A percentile compares a stretch with the other conserved stretches of the same genome.
phyloP scores from a whole-genome alignment of 306 rosid genomes.

The Luffa aegyptiaca region DNA sequence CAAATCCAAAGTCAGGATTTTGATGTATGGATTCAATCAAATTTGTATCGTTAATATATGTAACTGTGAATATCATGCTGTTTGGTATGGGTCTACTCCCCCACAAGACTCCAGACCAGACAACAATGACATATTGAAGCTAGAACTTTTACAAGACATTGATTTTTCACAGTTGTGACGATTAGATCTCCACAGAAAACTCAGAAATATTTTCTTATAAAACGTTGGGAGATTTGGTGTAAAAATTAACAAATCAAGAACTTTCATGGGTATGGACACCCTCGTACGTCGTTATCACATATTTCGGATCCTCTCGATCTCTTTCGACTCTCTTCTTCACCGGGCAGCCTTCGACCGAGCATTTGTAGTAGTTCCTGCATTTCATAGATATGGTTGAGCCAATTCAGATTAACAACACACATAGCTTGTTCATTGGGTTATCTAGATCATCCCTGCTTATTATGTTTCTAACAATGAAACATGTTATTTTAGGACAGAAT shows the following conservation, averaged over 20 bases:
- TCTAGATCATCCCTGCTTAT: neutral
- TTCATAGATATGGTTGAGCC: neutral
- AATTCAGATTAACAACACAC: neutral
- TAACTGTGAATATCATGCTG: neutral
- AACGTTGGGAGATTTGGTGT: neutral
- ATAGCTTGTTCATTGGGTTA: neutral
- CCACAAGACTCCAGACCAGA: neutral
- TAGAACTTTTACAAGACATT: neutral
- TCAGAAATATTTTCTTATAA: neutral
- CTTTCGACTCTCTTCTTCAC: constrained; percentile 95
- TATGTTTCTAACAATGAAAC: neutral
- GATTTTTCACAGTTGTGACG: neutral
- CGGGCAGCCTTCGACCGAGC: constrained; percentile 69
- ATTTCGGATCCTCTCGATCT: constrained; percentile 61
- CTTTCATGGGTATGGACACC: constrained; percentile 66
- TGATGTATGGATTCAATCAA: neutral
- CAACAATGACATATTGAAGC: neutral
- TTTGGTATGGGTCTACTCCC: neutral
- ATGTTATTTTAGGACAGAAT: neutral
- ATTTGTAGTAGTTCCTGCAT: constrained; percentile 80
- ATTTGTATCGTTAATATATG: neutral
- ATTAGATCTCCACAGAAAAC: neutral
- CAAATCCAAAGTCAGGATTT: neutral
- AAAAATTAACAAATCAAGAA: constrained; percentile 13
- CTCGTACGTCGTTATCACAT: constrained; percentile 82